phyloP scores from a whole-genome alignment of 2,329 filamentous ascomycete species.

The Lasiodiplodia hormozganensis region DNA sequence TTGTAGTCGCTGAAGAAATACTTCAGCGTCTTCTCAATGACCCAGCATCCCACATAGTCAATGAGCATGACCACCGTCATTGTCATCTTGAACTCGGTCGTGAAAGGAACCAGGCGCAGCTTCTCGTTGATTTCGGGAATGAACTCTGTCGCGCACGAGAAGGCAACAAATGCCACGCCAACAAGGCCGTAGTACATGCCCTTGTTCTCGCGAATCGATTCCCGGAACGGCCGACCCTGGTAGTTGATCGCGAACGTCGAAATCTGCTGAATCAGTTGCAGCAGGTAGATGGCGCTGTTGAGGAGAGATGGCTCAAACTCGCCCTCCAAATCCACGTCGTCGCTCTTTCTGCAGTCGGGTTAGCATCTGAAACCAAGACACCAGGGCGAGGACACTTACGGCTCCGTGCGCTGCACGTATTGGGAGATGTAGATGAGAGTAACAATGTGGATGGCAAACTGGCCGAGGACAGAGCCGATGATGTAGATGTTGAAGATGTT shows the following conservation, averaged over 20 bases:
- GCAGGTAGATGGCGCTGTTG: slow-evolving; percentile 95
- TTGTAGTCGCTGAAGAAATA: slow-evolving; percentile 85
- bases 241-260: slow-evolving; percentile 99
- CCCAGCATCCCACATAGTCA: slow-evolving; percentile 85
- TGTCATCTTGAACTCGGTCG: slow-evolving; percentile 83
- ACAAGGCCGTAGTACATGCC: slow-evolving; percentile 98
- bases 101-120: slow-evolving; percentile 91
- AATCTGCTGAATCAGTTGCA: slow-evolving; percentile 98
- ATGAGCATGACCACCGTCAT: slow-evolving; percentile 85
- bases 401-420: slow-evolving; percentile 84
- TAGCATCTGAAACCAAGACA: slow-evolving; percentile 49
- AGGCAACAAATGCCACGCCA: slow-evolving; percentile 86
- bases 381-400: slow-evolving; percentile 66
- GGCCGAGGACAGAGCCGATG: slow-evolving; percentile 94
- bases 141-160: slow-evolving; percentile 93
- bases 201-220: slow-evolving; percentile 92
- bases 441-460: slow-evolving; percentile 94
- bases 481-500: slow-evolving; percentile 99
- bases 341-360: slow-evolving; percentile 52
- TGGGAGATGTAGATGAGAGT: slow-evolving; percentile 94
- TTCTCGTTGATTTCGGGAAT: slow-evolving; percentile 93
- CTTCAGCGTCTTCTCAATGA: slow-evolving; percentile 89
- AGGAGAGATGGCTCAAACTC: slow-evolving; percentile 93
- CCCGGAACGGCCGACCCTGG: slow-evolving; percentile 96
- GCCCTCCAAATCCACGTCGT: slow-evolving; percentile 85